These are phyloP conservation scores for Acanthamoeba royreba DNA, from an alignment of 208 protist species.

Conservation along the genomic window DNA sequence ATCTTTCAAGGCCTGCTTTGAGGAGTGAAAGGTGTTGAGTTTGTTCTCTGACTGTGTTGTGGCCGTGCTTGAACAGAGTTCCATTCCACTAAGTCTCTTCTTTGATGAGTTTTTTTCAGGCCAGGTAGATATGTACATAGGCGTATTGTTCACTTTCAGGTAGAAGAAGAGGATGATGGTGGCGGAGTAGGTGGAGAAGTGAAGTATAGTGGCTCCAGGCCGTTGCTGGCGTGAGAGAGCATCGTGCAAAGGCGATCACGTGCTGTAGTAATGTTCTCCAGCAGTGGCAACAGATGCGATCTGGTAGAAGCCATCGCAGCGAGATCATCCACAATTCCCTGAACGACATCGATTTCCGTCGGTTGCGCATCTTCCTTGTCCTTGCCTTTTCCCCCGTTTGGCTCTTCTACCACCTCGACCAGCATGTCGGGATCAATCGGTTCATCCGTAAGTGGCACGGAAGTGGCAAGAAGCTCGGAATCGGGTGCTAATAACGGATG, in stretches of 20 bases:
- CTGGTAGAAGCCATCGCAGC: not conserved
- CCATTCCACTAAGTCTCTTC: too few species aligned
- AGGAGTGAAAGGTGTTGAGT: not conserved
- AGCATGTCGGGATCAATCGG: not conserved
- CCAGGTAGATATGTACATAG: too few species aligned
- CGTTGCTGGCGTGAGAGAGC: not conserved
- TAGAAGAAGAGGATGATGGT: not conserved
- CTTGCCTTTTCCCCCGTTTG: not conserved
- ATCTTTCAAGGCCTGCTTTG: conserved; percentile 7
- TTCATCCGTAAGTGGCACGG: not conserved
- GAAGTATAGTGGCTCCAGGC: not conserved
- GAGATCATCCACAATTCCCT: not conserved
- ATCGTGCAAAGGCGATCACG: not conserved
- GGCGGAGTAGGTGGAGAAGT: not conserved
- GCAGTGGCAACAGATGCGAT: not conserved
- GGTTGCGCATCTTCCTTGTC: not conserved
- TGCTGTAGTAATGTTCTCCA: not conserved
- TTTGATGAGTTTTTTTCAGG: too few species aligned
- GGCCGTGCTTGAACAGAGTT: too few species aligned
- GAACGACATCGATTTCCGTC: not conserved
- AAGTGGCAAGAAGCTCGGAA: not conserved
- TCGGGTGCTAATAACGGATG: not conserved
- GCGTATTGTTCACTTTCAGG: too few species aligned
- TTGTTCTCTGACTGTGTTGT: not conserved
- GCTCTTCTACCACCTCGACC: not conserved